Conservation (phyloP, 495 filamentous ascomycete genomes). For the Aspergillus indologenus region DNA sequence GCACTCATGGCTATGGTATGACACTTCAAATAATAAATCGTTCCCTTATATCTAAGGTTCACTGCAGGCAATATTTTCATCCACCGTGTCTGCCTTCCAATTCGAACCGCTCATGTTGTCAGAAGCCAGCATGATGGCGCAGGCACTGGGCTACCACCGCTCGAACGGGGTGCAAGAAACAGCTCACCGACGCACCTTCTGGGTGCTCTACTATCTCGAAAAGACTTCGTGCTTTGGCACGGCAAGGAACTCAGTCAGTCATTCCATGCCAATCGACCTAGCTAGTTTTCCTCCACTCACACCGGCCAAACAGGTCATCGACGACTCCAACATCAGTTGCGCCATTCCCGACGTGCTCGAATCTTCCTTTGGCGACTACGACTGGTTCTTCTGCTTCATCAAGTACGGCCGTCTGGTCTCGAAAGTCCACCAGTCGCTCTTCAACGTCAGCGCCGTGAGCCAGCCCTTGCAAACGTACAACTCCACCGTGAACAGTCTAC, state of each 20-base stretch:
- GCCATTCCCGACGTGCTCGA: slow-evolving; percentile 15
- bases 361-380: slow-evolving; percentile 19
- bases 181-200: slow-evolving; percentile 15
- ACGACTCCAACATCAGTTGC: slow-evolving; percentile 19
- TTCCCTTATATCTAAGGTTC: background rate
- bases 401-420: slow-evolving; percentile 20
- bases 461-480: slow-evolving; percentile 9
- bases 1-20: slow-evolving; percentile 19
- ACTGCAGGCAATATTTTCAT: slow-evolving; percentile 18
- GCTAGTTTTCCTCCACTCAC: no score
- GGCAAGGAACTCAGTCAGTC: slow-evolving; percentile 15
- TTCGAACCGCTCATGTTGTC: slow-evolving; percentile 18
- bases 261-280: background rate
- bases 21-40: background rate
- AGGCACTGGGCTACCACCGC: slow-evolving; percentile 15
- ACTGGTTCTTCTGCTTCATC: slow-evolving; percentile 20
- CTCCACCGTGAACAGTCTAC: slow-evolving; percentile 6
- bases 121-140: slow-evolving; percentile 18
- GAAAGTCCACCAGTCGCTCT: slow-evolving; percentile 13
- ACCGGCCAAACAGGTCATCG: slow-evolving; percentile 7
- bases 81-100: slow-evolving; percentile 18
- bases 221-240: slow-evolving; percentile 21
- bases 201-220: slow-evolving; percentile 23
- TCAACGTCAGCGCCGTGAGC: slow-evolving; percentile 13
- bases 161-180: slow-evolving; percentile 8